Conservation (phyloP, 2,329 filamentous ascomycete species). For the Colletotrichum lindemuthianum region DNA sequence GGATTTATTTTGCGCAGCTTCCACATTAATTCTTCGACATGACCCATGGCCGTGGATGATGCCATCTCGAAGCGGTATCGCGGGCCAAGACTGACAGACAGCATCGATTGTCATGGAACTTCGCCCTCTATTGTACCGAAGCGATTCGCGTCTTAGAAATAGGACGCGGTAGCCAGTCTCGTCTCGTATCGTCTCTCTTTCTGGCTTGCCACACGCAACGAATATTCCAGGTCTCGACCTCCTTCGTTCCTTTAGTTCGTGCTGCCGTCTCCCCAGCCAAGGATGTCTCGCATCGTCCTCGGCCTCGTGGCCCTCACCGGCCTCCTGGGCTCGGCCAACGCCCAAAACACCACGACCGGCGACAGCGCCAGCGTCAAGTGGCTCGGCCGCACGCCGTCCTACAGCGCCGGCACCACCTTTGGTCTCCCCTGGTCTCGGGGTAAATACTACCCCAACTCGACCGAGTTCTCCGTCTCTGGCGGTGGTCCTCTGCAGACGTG, state of each 20-base stretch:
- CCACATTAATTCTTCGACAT: neutral
- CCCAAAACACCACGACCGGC: constrained; percentile 24
- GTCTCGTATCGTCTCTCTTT: neutral
- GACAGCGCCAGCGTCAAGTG: constrained; percentile 45
- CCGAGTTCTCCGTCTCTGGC: constrained; percentile 46
- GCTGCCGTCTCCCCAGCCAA: constrained; percentile 2
- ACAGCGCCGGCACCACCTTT: constrained; percentile 52
- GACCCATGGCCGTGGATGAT: constrained; percentile 7
- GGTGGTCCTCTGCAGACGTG: constrained; percentile 57
- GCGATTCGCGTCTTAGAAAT: constrained; percentile 6
- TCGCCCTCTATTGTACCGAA: constrained; percentile 22
- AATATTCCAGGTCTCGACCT: no score
- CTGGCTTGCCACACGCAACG: neutral
- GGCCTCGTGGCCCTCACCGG: constrained; percentile 29
- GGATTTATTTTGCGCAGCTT: no score
- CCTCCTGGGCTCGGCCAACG: constrained; percentile 30
- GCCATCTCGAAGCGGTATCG: constrained; percentile 22
- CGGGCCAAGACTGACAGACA: constrained; percentile 1
- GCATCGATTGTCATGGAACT: constrained; percentile 1
- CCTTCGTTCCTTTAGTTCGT: constrained; percentile 1
- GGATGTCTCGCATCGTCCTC: constrained; percentile 31
- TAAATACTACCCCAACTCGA: constrained; percentile 48
- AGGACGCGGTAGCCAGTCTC: neutral
- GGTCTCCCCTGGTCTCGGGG: constrained; percentile 56
- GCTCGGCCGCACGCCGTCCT: constrained; percentile 50